Percentiles rank a stretch among this genome's conserved stretches.
These are phyloP conservation scores for Cryptococcus depauperatus DNA, from an alignment of 1,284 basidiomycete species.

Conservation along the genomic window DNA sequence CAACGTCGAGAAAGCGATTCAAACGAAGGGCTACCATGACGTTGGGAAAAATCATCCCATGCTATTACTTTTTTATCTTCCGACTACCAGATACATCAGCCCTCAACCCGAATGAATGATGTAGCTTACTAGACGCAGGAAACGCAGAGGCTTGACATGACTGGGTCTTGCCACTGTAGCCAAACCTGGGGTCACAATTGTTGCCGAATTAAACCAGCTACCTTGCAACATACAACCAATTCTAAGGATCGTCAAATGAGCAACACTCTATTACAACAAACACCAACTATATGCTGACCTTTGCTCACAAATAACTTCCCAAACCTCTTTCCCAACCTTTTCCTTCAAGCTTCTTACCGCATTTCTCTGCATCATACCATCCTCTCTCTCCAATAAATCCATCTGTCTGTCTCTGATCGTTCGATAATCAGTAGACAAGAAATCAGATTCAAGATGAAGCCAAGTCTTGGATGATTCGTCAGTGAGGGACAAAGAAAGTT, in stretches of 20 bases:
- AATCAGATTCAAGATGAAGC: constrained; percentile 78
- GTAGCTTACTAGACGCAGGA: constrained; percentile 30
- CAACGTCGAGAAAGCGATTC: constrained; percentile 53
- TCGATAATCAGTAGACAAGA: constrained; percentile 77
- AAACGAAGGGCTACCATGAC: constrained; percentile 19
- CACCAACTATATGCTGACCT: constrained; percentile 43
- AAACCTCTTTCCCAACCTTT: constrained; percentile 82
- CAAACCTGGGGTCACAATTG: constrained; percentile 23
- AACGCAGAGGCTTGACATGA: constrained; percentile 31
- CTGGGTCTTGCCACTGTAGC: constrained; percentile 10
- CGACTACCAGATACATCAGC: constrained; percentile 18
- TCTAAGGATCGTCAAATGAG: constrained; percentile 15
- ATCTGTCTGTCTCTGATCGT: constrained; percentile 84
- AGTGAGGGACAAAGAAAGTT: constrained; percentile 66
- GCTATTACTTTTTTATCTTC: constrained; percentile 31
- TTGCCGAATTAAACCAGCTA: constrained; percentile 39
- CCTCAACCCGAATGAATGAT: neutral
- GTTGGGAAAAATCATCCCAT: constrained; percentile 32
- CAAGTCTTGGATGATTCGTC: constrained; percentile 70
- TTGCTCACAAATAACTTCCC: constrained; percentile 85
- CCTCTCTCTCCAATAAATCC: constrained; percentile 84
- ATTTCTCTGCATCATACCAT: constrained; percentile 75
- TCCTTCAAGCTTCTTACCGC: constrained; percentile 79
- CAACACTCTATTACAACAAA: neutral
- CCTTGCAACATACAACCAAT: constrained; percentile 43